Evolutionary conservation across 768 basidiomycete species (phyloP), one percentile per base, ranked within the genome.

Genomic region (Leccinellum rugosiceps): DNA sequence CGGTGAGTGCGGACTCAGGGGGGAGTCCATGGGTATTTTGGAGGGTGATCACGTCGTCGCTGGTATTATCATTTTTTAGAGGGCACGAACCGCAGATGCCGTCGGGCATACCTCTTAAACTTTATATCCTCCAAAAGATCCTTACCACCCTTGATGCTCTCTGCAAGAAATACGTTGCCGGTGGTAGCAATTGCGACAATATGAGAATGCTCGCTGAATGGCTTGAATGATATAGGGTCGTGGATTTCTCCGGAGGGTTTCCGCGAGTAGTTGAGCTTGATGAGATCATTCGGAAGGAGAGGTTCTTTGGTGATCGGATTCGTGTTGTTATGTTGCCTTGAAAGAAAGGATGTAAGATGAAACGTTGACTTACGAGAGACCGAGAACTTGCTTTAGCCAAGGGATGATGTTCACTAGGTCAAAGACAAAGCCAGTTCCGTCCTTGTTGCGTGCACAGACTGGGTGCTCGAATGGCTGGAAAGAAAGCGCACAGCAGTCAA

Each of bases 141-240:
- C 62, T 78, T 80, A 58, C 90, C 89, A 21, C 87, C 90, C 67
- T 87, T 92, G 57, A 94, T 78, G 63, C 94, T 96, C 48, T 98
- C 97, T 8, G 89, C 88, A 17, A 95, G 79, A 72, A 90, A 98
- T 14, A 98, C 94, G 68, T 97, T 97, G 15, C 94, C 94, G 1
- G 93, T 94, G 0, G 85, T 88, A 6, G 87, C 86, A 63, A 97
- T 86, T 43, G 92, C 90, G 35, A 94, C 91, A 55, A 99, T 91
- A 68, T 98, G 91, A 1, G 96, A 95, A 70, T 98, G 96, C 60
- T 96, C 89, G 68, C 82, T 94, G 80, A 99, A 97, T 2, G 92
- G 89, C 71, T 98, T 98, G 83, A 96, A 99, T 3, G 94, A 93
- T 45, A 99, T 94, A 1, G 97, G 97, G 71, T 99, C 97, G 70